phyloP scores from a whole-genome alignment of 1,284 basidiomycete species.

The Hypsizygus ulmarius region DNA sequence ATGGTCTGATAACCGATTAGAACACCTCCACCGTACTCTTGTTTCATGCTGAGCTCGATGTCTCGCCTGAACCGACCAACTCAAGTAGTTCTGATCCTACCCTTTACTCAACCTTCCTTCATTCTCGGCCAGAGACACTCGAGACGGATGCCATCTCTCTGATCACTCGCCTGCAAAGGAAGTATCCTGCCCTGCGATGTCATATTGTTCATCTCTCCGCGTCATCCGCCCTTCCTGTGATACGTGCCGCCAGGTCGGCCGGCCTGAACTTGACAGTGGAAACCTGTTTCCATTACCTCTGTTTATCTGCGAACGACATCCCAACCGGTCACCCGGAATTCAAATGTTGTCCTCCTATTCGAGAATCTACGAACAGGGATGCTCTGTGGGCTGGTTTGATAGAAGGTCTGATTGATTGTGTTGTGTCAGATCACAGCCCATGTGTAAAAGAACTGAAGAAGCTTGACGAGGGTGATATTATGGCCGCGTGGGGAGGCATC shows the following conservation, averaged over 20 bases:
- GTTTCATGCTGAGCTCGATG: conserved; percentile 88
- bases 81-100: conserved; percentile 40
- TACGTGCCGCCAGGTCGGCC: conserved; percentile 63
- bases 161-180: conserved; percentile 61
- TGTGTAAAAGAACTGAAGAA: conserved; percentile 82
- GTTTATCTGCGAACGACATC: conserved; percentile 60
- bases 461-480: conserved; percentile 75
- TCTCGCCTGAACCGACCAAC: not conserved
- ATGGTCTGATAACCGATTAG: conserved; percentile 35
- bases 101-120: conserved; percentile 77
- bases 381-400: conserved; percentile 76
- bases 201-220: conserved; percentile 95
- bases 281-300: conserved; percentile 94
- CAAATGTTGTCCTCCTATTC: conserved; percentile 96
- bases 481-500: conserved; percentile 92
- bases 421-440: conserved; percentile 93
- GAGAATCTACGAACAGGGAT: conserved; percentile 69
- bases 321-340: conserved; percentile 75
- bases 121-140: conserved; percentile 75
- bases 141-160: conserved; percentile 79
- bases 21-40: conserved; percentile 66
- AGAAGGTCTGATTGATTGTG: conserved; percentile 81
- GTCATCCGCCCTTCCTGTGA: conserved; percentile 71
- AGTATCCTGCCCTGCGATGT: conserved; percentile 69
- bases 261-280: conserved; percentile 81